Evolutionary conservation across 2,329 filamentous ascomycete genomes (phyloP), one percentile per base, ranked within the genome.

Genomic region (Curvularia hawaiiensis): DNA sequence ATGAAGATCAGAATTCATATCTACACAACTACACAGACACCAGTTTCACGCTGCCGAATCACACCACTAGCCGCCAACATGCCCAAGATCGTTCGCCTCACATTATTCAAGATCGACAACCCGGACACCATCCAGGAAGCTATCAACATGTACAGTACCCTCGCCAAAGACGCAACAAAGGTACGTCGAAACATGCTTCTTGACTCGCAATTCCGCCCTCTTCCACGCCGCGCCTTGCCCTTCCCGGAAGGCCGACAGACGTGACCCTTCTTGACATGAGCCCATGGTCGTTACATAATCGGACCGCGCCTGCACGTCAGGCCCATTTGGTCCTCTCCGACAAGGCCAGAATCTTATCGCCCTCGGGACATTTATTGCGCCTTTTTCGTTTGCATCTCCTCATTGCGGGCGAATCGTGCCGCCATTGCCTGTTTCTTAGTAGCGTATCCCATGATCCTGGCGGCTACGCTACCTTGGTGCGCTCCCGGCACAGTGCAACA

Each of bases 91-190:
- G 57, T 71, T 52, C 75, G 75, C 55, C 61, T 76, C 48, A 76
- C 74, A 12, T 63, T 76, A 30, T 75, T 77, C 70, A 76, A 77
- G 60, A 64, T 76, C 55, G 62, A 70, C 51, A 68, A 76, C 44
- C 22, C 56, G 3, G 60, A 68, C 31, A 52, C 66, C 54, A 55
- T 76, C 54, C 60, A 73, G 57, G 67, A 68, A 51, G 64, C 68
- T 3, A 62, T 74, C 48, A 52, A 67, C 20, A 73, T 71, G 58
- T 77, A 75, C 69, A 65, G 70, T 9, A 69, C 72, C 10, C 63
- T 77, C 57, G 60, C 53, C 50, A 62, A 68, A 41, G 69, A 75
- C 39, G 75, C 74, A 14, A 54, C 69, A 38, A 77, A 75, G 65
- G 75, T 77, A 67, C 56, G 70, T 65, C 39, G 43, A 40, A 54